A percentile compares a stretch with the other conserved stretches of the same genome.
phyloP scores from a whole-genome alignment of 2,329 filamentous ascomycete species.

The Fusarium xyrophilum region DNA sequence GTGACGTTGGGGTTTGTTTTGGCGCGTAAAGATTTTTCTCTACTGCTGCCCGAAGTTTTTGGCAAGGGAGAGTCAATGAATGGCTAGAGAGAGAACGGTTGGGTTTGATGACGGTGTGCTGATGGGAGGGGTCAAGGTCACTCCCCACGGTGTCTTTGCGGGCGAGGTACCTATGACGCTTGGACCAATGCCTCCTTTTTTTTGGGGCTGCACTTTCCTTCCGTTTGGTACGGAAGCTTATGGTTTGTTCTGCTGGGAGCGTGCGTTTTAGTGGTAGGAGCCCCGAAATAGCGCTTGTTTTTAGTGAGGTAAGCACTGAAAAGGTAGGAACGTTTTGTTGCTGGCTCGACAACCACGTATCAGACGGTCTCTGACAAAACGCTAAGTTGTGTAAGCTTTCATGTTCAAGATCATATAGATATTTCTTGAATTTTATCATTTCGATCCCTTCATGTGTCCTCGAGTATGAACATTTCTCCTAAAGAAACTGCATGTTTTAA shows the following conservation, averaged over 20 bases:
- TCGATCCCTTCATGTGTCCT: background rate
- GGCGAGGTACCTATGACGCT: conserved; percentile 42
- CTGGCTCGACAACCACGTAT: conserved; percentile 19
- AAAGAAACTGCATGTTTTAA: background rate
- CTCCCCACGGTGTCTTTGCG: conserved; percentile 29
- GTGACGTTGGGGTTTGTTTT: conserved; percentile 64
- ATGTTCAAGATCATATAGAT: background rate
- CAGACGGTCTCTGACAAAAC: conserved; percentile 6
- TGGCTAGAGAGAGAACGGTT: conserved; percentile 19
- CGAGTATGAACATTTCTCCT: background rate
- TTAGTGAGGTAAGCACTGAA: conserved; percentile 1
- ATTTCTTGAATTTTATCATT: background rate
- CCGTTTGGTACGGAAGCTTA: conserved; percentile 4
- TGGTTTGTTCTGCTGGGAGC: background rate
- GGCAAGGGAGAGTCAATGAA: conserved; percentile 41
- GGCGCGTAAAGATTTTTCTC: conserved; percentile 62
- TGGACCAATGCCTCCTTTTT: conserved; percentile 46
- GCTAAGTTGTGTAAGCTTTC: background rate
- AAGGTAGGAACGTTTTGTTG: background rate
- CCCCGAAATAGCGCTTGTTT: background rate
- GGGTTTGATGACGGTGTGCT: conserved; percentile 41
- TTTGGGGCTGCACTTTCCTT: conserved; percentile 6
- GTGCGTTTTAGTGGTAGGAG: background rate
- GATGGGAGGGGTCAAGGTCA: conserved; percentile 37
- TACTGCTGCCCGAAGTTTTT: conserved; percentile 44